Evolutionary conservation across 371 early-diverging fungal genomes (phyloP).

Genomic region (Lichtheimia corymbifera): DNA sequence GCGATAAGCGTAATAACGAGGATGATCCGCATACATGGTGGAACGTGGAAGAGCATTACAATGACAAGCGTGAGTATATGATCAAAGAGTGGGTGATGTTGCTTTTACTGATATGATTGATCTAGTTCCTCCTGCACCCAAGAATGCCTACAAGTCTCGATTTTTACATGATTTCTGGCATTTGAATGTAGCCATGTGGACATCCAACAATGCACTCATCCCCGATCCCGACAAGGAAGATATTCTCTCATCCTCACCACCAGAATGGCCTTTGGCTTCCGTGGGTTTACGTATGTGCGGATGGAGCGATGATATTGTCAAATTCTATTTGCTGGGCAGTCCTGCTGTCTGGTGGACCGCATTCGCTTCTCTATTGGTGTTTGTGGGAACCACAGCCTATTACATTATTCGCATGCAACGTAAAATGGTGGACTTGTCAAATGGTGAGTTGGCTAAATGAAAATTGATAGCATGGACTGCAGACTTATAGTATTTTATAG

Average conservation of each 20-base stretch:
- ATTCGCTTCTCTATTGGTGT: constrained; percentile 64
- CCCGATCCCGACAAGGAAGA: constrained; percentile 98
- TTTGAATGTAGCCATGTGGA: constrained; percentile 97
- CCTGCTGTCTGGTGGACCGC: constrained; percentile 96
- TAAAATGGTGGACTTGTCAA: constrained; percentile 62
- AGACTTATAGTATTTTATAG: constrained; percentile 21
- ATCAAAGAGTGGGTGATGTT: background rate
- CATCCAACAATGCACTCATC: constrained; percentile 95
- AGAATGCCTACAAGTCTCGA: constrained; percentile 67
- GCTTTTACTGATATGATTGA: background rate
- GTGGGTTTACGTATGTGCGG: constrained; percentile 97
- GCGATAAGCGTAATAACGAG: constrained; percentile 72
- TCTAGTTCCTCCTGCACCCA: constrained; percentile 61
- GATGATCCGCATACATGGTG: constrained; percentile 77
- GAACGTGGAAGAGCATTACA: constrained; percentile 96
- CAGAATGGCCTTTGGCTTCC: constrained; percentile 93
- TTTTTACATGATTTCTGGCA: constrained; percentile 92
- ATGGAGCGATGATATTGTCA: constrained; percentile 90
- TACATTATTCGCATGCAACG: constrained; percentile 76
- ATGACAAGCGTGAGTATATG: constrained; percentile 58
- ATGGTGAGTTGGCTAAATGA: constrained; percentile 21
- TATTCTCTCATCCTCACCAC: constrained; percentile 83
- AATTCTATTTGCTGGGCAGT: constrained; percentile 96
- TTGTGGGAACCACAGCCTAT: constrained; percentile 40
- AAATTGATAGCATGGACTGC: background rate